Conservation (phyloP, 768 basidiomycete genomes). For the Dentipellis fragilis region DNA sequence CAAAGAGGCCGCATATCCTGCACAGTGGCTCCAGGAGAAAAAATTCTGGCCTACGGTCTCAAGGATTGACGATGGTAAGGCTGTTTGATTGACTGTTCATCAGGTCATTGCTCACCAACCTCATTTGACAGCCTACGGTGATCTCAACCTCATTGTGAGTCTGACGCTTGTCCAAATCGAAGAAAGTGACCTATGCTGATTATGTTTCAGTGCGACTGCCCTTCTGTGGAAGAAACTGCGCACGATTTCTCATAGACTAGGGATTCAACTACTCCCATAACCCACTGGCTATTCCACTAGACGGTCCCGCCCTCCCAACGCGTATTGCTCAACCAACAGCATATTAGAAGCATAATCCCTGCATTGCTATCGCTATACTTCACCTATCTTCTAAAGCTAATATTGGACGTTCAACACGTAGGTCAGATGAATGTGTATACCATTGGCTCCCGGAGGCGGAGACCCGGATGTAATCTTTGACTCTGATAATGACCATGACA, state of each 20-base stretch:
- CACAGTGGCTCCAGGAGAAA: constrained; percentile 70
- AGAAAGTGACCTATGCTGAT: constrained; percentile 1
- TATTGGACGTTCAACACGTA: not conserved
- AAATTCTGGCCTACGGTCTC: constrained; percentile 98
- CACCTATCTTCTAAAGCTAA: not conserved
- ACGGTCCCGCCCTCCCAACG: constrained; percentile 18
- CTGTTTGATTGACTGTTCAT: not conserved
- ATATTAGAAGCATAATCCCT: not conserved
- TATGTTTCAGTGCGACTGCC: constrained; percentile 64
- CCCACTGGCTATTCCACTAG: constrained; percentile 35
- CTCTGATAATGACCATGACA: too few species aligned
- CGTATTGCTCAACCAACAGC: constrained; percentile 13
- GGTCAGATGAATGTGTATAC: too few species aligned
- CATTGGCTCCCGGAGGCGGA: too few species aligned
- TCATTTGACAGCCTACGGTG: constrained; percentile 65
- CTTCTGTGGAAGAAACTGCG: constrained; percentile 72
- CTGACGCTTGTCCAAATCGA: not conserved
- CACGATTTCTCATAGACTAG: constrained; percentile 20
- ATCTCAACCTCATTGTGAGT: constrained; percentile 81
- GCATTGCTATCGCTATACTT: not conserved
- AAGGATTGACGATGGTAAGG: constrained; percentile 84
- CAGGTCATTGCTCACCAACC: constrained; percentile 6
- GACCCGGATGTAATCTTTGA: too few species aligned
- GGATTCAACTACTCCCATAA: not conserved
- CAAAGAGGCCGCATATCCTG: constrained; percentile 82